Conservation (phyloP, 768 basidiomycete genomes). For the Infundibulicybe gibba region DNA sequence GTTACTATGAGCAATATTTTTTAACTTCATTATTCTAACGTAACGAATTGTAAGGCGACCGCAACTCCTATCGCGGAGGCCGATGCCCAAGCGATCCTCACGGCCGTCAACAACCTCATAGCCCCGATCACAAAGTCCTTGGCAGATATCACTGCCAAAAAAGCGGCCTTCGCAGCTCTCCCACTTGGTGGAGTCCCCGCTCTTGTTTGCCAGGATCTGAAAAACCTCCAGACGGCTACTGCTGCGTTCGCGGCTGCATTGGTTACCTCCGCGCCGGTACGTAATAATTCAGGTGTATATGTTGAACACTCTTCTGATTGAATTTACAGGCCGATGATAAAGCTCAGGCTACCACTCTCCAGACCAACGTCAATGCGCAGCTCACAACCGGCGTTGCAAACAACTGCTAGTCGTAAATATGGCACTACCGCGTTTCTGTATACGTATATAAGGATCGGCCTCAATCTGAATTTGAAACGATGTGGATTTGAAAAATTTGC, state of each 20-base stretch:
- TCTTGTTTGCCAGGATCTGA: slow-evolving; percentile 26
- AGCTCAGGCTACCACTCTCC: slow-evolving; percentile 10
- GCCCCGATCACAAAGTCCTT: slow-evolving; percentile 23
- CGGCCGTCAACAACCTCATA: slow-evolving; percentile 16
- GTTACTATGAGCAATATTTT: slow-evolving; percentile 6
- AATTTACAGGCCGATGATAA: slow-evolving; percentile 20
- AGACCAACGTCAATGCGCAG: slow-evolving; percentile 11
- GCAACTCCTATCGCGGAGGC: slow-evolving; percentile 10
- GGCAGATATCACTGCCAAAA: slow-evolving; percentile 17
- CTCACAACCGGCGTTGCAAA: too few species aligned
- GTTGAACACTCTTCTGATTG: too few species aligned
- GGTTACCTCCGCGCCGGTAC: slow-evolving; percentile 20
- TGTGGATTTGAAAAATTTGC: too few species aligned
- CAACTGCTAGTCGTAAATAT: too few species aligned
- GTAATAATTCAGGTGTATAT: too few species aligned
- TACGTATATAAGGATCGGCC: too few species aligned
- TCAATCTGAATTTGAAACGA: too few species aligned
- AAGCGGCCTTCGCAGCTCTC: slow-evolving; percentile 21
- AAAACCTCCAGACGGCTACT: slow-evolving; percentile 17
- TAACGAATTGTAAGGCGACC: too few species aligned
- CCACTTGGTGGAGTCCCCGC: slow-evolving; percentile 26
- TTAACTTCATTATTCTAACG: too few species aligned
- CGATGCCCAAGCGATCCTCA: slow-evolving; percentile 12
- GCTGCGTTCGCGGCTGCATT: slow-evolving; percentile 15
- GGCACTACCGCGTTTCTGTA: too few species aligned